A percentile compares a stretch with the other conserved stretches of the same genome.
These are phyloP conservation scores for Lycium ferocissimum DNA, from an alignment of 257 asterid genomes.

Conservation along the genomic window DNA sequence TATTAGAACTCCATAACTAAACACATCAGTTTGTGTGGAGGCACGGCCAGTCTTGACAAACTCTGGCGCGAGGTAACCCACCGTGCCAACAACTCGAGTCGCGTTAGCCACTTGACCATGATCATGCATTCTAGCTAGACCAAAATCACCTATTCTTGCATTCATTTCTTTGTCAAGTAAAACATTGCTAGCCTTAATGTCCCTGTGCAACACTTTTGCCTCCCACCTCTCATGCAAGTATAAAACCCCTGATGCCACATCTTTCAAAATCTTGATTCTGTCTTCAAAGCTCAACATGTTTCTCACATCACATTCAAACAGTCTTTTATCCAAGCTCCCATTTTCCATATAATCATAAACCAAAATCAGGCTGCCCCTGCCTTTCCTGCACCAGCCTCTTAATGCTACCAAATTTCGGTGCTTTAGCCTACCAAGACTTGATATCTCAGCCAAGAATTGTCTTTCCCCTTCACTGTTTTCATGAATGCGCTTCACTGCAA, in stretches of 20 bases:
- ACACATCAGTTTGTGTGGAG: not conserved
- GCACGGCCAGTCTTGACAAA: not conserved
- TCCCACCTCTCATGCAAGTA: not conserved
- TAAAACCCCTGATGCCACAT: not conserved
- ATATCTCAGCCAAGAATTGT: not conserved
- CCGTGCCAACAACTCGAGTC: not conserved
- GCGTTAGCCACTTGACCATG: not conserved
- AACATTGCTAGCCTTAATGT: not conserved
- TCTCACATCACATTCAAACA: not conserved
- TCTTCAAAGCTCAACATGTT: not conserved
- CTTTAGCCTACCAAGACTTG: not conserved
- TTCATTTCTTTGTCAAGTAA: too few relatives aligned
- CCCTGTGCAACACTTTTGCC: not conserved
- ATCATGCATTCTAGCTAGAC: too few relatives aligned
- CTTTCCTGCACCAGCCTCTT: not conserved
- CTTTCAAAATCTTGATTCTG: not conserved
- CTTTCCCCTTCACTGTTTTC: not conserved
- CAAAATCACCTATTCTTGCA: too few relatives aligned
- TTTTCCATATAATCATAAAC: not conserved
- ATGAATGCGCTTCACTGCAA: not conserved
- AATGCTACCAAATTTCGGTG: not conserved
- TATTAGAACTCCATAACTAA: conserved; percentile 58
- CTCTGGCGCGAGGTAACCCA: not conserved
- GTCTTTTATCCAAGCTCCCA: not conserved
- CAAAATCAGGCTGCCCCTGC: not conserved